Evolutionary conservation across 2,329 filamentous ascomycete species (phyloP).

Genomic region (Lasiodiplodia theobromae): DNA sequence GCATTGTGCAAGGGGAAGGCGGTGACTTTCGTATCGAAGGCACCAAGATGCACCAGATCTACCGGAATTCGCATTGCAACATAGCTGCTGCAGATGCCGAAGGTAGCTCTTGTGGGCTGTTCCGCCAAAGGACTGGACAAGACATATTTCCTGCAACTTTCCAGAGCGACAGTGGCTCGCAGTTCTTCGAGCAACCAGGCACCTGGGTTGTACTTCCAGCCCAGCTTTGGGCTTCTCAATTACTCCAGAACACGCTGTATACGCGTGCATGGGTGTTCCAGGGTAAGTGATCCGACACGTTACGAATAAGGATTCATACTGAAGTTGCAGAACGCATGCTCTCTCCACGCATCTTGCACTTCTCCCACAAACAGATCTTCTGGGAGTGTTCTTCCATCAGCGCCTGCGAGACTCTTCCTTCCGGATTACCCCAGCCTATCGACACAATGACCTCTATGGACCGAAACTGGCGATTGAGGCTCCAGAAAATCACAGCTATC

Average conservation of each 20-base stretch:
- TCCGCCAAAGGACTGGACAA: conserved; percentile 33
- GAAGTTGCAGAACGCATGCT: conserved; percentile 37
- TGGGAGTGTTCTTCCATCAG: conserved; percentile 40
- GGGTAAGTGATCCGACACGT: neutral
- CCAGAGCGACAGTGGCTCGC: conserved; percentile 33
- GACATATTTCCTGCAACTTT: conserved; percentile 35
- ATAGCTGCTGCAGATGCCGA: conserved; percentile 38
- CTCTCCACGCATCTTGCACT: conserved; percentile 39
- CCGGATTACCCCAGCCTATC: conserved; percentile 33
- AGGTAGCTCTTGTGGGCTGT: conserved; percentile 36
- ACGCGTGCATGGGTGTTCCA: conserved; percentile 40
- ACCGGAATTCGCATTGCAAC: conserved; percentile 41
- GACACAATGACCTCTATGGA: conserved; percentile 34
- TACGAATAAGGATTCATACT: neutral
- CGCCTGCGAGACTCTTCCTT: conserved; percentile 35
- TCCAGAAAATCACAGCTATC: neutral
- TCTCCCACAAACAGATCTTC: conserved; percentile 37
- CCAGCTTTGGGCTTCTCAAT: conserved; percentile 36
- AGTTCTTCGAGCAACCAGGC: conserved; percentile 31
- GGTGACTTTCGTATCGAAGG: conserved; percentile 37
- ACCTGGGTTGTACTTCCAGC: conserved; percentile 35
- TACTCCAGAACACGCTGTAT: conserved; percentile 36
- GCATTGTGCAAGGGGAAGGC: conserved; percentile 30
- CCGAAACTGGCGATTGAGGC: conserved; percentile 36
- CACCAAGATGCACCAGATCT: conserved; percentile 39